Conservation (phyloP, 306 rosid species). For the Gillenia trifoliata region DNA sequence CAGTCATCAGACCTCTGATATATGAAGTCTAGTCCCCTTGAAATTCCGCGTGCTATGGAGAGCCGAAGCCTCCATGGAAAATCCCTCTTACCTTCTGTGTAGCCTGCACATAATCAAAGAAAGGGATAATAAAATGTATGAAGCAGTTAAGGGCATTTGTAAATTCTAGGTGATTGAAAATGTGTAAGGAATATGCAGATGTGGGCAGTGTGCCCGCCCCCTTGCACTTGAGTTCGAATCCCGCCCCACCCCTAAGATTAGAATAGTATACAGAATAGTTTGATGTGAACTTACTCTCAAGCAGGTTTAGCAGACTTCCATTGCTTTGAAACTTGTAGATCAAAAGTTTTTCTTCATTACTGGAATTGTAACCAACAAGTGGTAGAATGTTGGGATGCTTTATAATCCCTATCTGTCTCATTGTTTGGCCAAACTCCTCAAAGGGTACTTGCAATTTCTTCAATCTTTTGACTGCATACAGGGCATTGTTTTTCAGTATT, state of each 20-base stretch:
- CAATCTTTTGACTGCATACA: constrained; percentile 66
- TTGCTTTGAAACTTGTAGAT: constrained; percentile 67
- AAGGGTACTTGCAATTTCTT: constrained; percentile 58
- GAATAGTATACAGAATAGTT: neutral
- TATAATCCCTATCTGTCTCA: constrained; percentile 45
- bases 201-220: neutral
- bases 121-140: neutral
- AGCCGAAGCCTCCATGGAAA: constrained; percentile 59
- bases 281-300: constrained; percentile 43
- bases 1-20: constrained; percentile 30
- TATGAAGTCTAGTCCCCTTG: constrained; percentile 59
- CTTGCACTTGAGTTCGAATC: too few species aligned
- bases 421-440: constrained; percentile 49
- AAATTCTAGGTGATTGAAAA: neutral
- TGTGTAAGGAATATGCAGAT: neutral
- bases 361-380: constrained; percentile 47
- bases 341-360: constrained; percentile 57
- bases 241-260: neutral
- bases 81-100: constrained; percentile 41
- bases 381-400: constrained; percentile 69
- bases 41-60: constrained; percentile 61
- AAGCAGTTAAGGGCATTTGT: neutral
- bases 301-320: constrained; percentile 66
- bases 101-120: constrained; percentile 35
- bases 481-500: constrained; percentile 37